phyloP scores from a whole-genome alignment of 2,329 filamentous ascomycete genomes.

The Bretziella fagacearum region DNA sequence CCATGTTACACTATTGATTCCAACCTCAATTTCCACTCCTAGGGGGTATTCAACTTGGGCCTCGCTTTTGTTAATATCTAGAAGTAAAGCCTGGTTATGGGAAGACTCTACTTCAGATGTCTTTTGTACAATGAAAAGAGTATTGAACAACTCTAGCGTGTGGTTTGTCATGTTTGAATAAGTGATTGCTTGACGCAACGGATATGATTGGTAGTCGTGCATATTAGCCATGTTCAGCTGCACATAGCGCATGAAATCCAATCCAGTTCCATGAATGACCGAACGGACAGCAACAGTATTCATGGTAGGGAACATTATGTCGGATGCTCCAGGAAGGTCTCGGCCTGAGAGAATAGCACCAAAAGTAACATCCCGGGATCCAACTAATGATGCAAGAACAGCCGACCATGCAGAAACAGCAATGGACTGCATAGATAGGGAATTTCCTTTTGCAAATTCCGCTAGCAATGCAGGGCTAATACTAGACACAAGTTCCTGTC shows the following conservation, averaged over 20 bases:
- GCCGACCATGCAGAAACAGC: conserved; percentile 49
- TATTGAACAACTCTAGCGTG: conserved; percentile 31
- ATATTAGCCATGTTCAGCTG: conserved; percentile 53
- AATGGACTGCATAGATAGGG: conserved; percentile 10
- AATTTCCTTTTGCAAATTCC: not conserved
- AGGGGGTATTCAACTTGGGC: conserved; percentile 53
- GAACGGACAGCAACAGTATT: conserved; percentile 67
- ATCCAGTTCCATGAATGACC: conserved; percentile 50
- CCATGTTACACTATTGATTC: conserved; percentile 43
- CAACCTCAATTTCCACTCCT: conserved; percentile 62
- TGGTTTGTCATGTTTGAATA: not conserved
- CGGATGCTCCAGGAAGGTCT: conserved; percentile 51
- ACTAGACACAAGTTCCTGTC: conserved; percentile 17
- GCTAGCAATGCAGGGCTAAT: conserved; percentile 26
- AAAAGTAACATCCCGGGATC: conserved; percentile 59
- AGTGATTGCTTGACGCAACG: conserved; percentile 46
- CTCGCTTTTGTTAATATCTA: not conserved
- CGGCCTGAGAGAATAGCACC: conserved; percentile 72
- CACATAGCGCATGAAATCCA: conserved; percentile 52
- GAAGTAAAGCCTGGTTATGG: not conserved
- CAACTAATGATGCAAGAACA: conserved; percentile 44
- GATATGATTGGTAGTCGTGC: conserved; percentile 57
- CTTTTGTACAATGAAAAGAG: conserved; percentile 34
- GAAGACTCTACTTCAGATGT: not conserved
- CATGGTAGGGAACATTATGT: conserved; percentile 74